These are phyloP conservation scores for Coemansia sp. DNA, from an alignment of 192 early-diverging fungal genomes.

Conservation along the genomic window DNA sequence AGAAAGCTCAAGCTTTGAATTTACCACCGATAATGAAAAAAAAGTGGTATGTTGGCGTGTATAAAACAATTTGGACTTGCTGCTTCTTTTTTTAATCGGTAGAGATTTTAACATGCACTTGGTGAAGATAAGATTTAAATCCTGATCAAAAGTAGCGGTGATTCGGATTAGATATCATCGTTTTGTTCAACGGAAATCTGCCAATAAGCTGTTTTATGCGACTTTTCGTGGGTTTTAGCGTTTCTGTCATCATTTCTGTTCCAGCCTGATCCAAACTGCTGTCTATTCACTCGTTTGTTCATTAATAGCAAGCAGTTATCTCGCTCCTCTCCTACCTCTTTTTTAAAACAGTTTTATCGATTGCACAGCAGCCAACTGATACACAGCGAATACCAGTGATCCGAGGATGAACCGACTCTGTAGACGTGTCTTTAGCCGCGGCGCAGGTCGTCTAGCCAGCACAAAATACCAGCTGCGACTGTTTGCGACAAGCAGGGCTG, in stretches of 20 bases:
- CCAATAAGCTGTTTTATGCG: too few species aligned
- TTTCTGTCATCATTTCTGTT: too few species aligned
- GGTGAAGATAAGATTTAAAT: conserved; percentile 11
- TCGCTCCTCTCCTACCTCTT: too few species aligned
- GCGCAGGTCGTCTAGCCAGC: not conserved
- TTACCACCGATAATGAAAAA: not conserved
- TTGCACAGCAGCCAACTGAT: not conserved
- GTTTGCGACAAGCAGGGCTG: not conserved
- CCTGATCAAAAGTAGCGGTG: not conserved
- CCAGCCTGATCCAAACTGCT: too few species aligned
- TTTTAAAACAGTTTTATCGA: too few species aligned
- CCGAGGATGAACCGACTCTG: not conserved
- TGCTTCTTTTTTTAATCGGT: not conserved
- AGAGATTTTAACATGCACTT: not conserved
- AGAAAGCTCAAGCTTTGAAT: conserved; percentile 6
- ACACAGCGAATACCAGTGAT: not conserved
- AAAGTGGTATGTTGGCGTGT: not conserved
- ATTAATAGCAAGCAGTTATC: too few species aligned
- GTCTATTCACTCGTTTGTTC: too few species aligned
- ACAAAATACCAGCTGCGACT: not conserved
- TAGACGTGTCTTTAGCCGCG: not conserved
- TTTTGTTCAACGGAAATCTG: too few species aligned
- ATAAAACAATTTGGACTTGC: not conserved
- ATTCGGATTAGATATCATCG: not conserved
- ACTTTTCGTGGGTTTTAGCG: too few species aligned